phyloP scores from a whole-genome alignment of 352 stramenopile genomes.

The Blastocystis sp. region DNA sequence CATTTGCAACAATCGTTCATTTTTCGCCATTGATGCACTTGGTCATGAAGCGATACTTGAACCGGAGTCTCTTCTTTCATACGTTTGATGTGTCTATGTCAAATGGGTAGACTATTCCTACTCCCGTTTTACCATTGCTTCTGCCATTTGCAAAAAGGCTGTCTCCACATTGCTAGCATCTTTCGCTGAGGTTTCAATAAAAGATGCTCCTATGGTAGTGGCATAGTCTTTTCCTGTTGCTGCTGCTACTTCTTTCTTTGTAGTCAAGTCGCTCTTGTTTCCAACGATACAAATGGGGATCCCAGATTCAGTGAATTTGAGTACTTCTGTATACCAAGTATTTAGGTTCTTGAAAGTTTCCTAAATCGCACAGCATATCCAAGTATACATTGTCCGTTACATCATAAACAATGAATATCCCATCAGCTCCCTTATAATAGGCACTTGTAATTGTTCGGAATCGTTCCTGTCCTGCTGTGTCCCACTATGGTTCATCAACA shows the following conservation, averaged over 20 bases:
- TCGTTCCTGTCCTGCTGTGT: constrained; percentile 66
- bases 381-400: constrained; percentile 76
- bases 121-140: constrained; percentile 40
- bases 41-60: neutral
- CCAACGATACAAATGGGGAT: constrained; percentile 62
- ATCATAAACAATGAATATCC: constrained; percentile 83
- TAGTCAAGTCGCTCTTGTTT: constrained; percentile 63
- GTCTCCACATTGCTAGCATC: constrained; percentile 26
- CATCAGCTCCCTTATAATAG: constrained; percentile 82
- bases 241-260: constrained; percentile 7
- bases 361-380: constrained; percentile 53
- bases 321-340: constrained; percentile 61
- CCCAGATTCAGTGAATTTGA: constrained; percentile 2
- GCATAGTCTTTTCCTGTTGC: neutral
- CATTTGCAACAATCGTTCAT: neutral
- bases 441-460: constrained; percentile 69
- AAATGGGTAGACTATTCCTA: neutral
- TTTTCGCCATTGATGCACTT: neutral
- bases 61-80: neutral
- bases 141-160: constrained; percentile 5
- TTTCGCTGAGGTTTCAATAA: constrained; percentile 44
- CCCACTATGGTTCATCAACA: constrained; percentile 61
- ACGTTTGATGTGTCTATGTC: neutral
- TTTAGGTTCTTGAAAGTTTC: constrained; percentile 67
- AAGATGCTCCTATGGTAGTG: neutral